A percentile compares a stretch with the other conserved stretches of the same genome.
Evolutionary conservation across 2,329 filamentous ascomycete species (phyloP).

Genomic region (Pseudovirgaria hyperparasitica): DNA sequence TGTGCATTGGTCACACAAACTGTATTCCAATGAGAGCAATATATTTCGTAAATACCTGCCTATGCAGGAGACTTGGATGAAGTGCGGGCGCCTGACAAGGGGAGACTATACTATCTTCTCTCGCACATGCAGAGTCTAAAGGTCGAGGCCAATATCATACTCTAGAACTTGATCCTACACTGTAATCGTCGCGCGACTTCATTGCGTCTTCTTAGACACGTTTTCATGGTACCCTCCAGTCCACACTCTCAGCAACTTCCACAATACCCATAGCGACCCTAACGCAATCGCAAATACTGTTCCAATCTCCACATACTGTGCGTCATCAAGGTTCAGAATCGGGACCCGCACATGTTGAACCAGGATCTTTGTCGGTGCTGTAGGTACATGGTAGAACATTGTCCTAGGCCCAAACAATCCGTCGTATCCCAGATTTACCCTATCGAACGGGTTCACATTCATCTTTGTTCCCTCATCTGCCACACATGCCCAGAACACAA

Average conservation of each 20-base stretch:
- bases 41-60: too few species aligned
- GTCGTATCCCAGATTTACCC: constrained; percentile 76
- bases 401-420: constrained; percentile 63
- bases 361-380: constrained; percentile 10
- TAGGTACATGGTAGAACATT: constrained; percentile 62
- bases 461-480: constrained; percentile 55
- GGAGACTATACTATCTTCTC: too few species aligned
- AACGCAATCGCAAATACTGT: constrained; percentile 29
- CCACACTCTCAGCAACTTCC: constrained; percentile 21
- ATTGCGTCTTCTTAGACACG: constrained; percentile 2
- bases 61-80: too few species aligned
- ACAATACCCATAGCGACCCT: constrained; percentile 33
- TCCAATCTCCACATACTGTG: constrained; percentile 27
- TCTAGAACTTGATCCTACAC: too few species aligned
- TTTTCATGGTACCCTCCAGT: constrained; percentile 3
- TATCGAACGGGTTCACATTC: constrained; percentile 70
- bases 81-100: too few species aligned
- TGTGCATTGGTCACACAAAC: too few species aligned
- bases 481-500: constrained; percentile 82
- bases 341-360: constrained; percentile 27
- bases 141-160: too few species aligned
- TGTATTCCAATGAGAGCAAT: too few species aligned
- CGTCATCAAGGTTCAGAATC: constrained; percentile 24
- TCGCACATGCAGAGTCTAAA: too few species aligned
- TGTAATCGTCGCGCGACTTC: too few species aligned